Evolutionary conservation across 208 protist species (phyloP).

Genomic region (Trypanosoma rangeli): DNA sequence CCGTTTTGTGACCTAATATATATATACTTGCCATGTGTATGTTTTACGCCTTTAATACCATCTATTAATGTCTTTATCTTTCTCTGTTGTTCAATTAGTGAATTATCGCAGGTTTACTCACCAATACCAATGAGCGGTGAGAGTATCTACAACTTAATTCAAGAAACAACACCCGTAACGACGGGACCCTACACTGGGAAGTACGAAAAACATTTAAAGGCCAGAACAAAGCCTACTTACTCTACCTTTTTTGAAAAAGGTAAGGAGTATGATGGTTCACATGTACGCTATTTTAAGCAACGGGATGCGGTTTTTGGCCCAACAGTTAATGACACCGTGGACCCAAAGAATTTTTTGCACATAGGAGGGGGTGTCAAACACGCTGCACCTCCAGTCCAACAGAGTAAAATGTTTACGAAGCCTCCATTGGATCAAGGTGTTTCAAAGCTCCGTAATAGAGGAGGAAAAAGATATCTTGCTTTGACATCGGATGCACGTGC

Average conservation of each 20-base stretch:
- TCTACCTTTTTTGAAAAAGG: conserved; percentile 83
- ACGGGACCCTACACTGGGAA: conserved; percentile 54
- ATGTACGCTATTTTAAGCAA: conserved; percentile 81
- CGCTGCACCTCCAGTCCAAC: conserved; percentile 52
- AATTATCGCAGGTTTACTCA: neutral
- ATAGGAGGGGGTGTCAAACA: conserved; percentile 62
- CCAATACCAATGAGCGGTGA: conserved; percentile 11
- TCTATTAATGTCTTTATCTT: neutral
- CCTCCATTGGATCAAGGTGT: conserved; percentile 37
- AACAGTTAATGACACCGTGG: conserved; percentile 62
- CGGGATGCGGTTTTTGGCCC: conserved; percentile 77
- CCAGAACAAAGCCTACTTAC: conserved; percentile 70
- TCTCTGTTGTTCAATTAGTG: conserved; percentile 15
- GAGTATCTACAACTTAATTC: conserved; percentile 41
- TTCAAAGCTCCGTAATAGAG: conserved; percentile 2
- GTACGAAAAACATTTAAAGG: conserved; percentile 66
- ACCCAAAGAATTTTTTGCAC: conserved; percentile 76
- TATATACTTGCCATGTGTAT: conserved; percentile 9
- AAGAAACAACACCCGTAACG: conserved; percentile 32
- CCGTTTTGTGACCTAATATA: no score
- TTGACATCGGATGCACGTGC: neutral
- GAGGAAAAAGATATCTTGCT: neutral
- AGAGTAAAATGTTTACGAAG: conserved; percentile 77
- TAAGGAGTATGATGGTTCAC: conserved; percentile 84
- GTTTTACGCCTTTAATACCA: no score